Base-by-base conservation (phyloP, 2,329 filamentous ascomycete species). In the Penicillium sp. region DNA sequence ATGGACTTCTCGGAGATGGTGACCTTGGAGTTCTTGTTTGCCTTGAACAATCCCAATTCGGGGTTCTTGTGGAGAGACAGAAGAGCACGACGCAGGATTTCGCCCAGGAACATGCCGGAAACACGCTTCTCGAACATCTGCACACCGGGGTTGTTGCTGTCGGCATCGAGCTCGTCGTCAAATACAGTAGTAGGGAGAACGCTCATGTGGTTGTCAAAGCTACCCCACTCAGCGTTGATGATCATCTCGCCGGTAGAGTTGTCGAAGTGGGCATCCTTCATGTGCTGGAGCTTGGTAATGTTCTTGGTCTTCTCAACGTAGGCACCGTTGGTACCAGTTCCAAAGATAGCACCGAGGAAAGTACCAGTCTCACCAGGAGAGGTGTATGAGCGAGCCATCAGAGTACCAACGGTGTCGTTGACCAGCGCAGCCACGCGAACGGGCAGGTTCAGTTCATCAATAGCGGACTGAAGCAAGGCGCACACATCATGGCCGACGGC, bases 111-210 rank as follows among this genome's bases (percentile, higher is more conserved):
- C 93, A 99, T 97, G 72, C 94, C 94, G 0, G 92, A 96, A 14
- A 99, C 88, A 45, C 93, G 89, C 82, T 99, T 99, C 79, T 99
- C 94, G 69, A 97, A 99, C 90, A 97, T 96, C 71, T 99, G 94
- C 57, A 96, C 86, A 24, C 94, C 94, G 0, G 92, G 93, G 74
- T 99, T 97, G 64, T 90, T 86, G 61, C 88, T 94, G 56, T 88
- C 85, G 53, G 79, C 77, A 73, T 99, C 93, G 22, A 99, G 81
- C 53, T 85, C 82, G 46, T 80, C 77, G 70, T 99, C 94, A 77
- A 91, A 97, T 0, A 84, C 78, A 0, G 93, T 97, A 66, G 86
- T 88, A 43, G 93, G 94, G 39, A 99, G 81, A 18, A 96, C 89
- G 63, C 88, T 90, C 61, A 97, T 85, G 64, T 89, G 84, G 77